phyloP scores from a whole-genome alignment of 148 eudicot species.

The Fagopyrum tataricum region DNA sequence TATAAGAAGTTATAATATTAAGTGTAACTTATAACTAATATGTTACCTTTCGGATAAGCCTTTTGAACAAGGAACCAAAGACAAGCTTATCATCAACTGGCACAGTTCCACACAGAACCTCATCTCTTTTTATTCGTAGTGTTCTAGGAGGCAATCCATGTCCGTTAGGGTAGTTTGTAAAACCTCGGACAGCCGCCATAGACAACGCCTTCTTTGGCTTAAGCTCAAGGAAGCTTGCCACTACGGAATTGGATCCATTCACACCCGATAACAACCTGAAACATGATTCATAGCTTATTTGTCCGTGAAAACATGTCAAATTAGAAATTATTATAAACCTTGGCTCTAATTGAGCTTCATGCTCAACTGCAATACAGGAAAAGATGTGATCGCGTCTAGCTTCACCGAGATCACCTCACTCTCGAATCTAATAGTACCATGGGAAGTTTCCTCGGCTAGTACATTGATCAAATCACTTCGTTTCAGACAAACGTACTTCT shows the following conservation, averaged over 20 bases:
- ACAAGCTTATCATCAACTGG: too few species aligned
- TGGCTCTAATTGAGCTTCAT: constrained; percentile 31
- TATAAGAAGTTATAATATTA: too few species aligned
- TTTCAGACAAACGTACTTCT: constrained; percentile 41
- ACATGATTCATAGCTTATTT: neutral
- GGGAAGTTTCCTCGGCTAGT: constrained; percentile 39
- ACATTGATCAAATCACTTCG: constrained; percentile 40
- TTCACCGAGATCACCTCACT: constrained; percentile 33
- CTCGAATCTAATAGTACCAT: constrained; percentile 33
- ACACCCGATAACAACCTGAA: constrained; percentile 47
- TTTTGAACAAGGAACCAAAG: too few species aligned
- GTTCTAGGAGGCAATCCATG: too few species aligned
- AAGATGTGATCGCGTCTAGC: constrained; percentile 19
- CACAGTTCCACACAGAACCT: too few species aligned
- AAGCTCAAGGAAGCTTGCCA: constrained; percentile 36
- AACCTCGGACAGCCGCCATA: too few species aligned
- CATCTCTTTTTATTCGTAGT: too few species aligned
- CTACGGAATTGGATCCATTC: constrained; percentile 46
- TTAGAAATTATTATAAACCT: constrained; percentile 21
- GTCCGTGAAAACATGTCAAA: neutral
- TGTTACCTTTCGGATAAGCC: too few species aligned
- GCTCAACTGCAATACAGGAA: constrained; percentile 28
- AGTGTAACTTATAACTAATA: too few species aligned
- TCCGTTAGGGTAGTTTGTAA: too few species aligned
- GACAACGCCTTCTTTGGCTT: constrained; percentile 27